Evolutionary conservation across 1,284 basidiomycete genomes (phyloP), one percentile per base, ranked within the genome.

Genomic region (Fistulina hepatica): DNA sequence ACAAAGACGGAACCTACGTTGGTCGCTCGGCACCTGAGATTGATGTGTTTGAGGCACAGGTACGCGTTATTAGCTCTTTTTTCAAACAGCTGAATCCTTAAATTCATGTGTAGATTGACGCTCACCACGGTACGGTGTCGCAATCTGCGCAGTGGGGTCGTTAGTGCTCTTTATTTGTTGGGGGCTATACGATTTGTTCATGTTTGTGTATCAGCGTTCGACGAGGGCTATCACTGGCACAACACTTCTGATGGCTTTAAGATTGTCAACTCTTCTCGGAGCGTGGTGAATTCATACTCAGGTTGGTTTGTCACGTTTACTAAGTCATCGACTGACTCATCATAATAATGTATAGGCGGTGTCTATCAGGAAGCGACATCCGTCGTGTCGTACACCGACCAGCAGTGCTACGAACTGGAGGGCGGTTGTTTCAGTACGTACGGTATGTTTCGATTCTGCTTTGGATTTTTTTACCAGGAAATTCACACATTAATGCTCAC

Each of bases 11-110:
- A 9, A 66, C 75, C 2, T 86, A 69, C 48, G 75, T 81, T 9
- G 85, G 84, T 3, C 66, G 85, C 26, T 58, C 75, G 0, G 80
- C 83, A 1, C 83, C 84, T 0, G 83, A 88, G 55, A 85, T 88
- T 40, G 82, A 86, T 56, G 61, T 86, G 36, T 71, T 88, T 45
- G 83, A 86, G 61, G 82, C 82, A 16, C 66, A 71, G 53, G 60
- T 67, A 42, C n/a, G 11, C 22, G 9, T 16, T 27, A 8, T 41
- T 33, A 6, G 21, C n/a, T 19, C 28, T 37, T 6, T 37, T 33
- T 25, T 48, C 43, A 13, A 48, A 15, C 34, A 25, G 33, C n/a
- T n/a, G n/a, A n/a, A n/a, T n/a, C n/a, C n/a, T n/a, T 21, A 22
- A 15, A 34, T 11, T 34, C 17, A 21, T 52, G 32, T 26, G 24